Conservation (phyloP, 2,329 filamentous ascomycete species). For the Botrytis medusae region DNA sequence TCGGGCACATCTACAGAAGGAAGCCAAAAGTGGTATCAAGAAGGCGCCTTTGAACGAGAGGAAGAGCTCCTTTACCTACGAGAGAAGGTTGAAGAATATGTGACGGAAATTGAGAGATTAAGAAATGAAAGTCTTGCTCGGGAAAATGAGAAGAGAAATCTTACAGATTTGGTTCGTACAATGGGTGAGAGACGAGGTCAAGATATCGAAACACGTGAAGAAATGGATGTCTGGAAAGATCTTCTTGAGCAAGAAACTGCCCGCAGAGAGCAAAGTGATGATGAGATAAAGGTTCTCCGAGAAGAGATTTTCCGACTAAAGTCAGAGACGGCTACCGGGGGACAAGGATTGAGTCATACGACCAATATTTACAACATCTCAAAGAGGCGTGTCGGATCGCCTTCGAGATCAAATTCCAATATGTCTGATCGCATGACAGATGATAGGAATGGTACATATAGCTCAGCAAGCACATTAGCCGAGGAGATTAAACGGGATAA, state of each 20-base stretch:
- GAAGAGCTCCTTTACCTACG: slow-evolving; percentile 83
- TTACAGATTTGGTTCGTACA: slow-evolving; percentile 76
- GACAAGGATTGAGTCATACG: slow-evolving; percentile 52
- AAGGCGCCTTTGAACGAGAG: slow-evolving; percentile 66
- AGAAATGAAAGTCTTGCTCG: slow-evolving; percentile 73
- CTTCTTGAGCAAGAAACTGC: slow-evolving; percentile 89
- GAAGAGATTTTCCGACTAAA: slow-evolving; percentile 79
- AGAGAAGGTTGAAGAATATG: slow-evolving; percentile 81
- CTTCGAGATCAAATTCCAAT: slow-evolving; percentile 50
- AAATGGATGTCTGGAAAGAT: slow-evolving; percentile 90
- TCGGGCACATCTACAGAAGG: slow-evolving; percentile 57
- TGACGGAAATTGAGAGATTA: slow-evolving; percentile 79
- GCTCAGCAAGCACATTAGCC: slow-evolving; percentile 64
- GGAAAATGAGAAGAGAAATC: slow-evolving; percentile 81
- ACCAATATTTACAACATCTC: slow-evolving; percentile 67
- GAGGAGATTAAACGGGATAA: slow-evolving; percentile 71
- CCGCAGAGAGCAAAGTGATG: slow-evolving; percentile 83
- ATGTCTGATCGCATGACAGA: slow-evolving; percentile 46
- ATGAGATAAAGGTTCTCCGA: slow-evolving; percentile 79
- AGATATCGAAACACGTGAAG: slow-evolving; percentile 54
- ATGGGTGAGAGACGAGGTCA: slow-evolving; percentile 54
- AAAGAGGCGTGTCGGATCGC: slow-evolving; percentile 47
- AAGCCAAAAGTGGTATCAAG: slow-evolving; percentile 55
- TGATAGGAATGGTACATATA: slow-evolving; percentile 53
- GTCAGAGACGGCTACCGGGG: slow-evolving; percentile 49